Percentiles rank a stretch among this genome's conserved stretches.
Conservation (phyloP, 2,329 filamentous ascomycete species). For the Xylariaceae sp. region DNA sequence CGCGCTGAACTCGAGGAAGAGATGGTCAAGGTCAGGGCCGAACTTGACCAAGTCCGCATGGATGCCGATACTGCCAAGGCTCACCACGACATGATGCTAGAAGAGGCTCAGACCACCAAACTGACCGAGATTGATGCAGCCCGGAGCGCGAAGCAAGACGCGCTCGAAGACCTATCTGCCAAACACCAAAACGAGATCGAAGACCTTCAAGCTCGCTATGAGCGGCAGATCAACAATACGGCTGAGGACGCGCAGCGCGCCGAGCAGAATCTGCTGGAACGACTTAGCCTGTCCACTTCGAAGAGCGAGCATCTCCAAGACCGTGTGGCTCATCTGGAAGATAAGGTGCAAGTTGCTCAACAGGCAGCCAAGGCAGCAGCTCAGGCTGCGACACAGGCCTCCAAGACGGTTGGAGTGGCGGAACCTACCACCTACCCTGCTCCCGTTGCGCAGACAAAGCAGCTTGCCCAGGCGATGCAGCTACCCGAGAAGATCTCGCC, state of each 20-base stretch:
- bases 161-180: constrained; percentile 26
- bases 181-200: constrained; percentile 64
- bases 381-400: constrained; percentile 43
- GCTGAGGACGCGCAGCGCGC: constrained; percentile 74
- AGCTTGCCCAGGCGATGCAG: constrained; percentile 34
- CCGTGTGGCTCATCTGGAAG: constrained; percentile 75
- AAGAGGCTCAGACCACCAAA: constrained; percentile 69
- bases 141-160: constrained; percentile 34
- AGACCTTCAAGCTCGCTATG: constrained; percentile 68
- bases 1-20: constrained; percentile 78
- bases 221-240: constrained; percentile 63
- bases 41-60: constrained; percentile 70
- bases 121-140: constrained; percentile 38
- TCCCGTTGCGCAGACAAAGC: constrained; percentile 32
- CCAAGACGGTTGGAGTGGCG: constrained; percentile 27
- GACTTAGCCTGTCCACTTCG: constrained; percentile 72
- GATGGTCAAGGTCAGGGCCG: constrained; percentile 60
- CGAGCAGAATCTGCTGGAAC: constrained; percentile 73
- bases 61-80: constrained; percentile 76
- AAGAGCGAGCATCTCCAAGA: constrained; percentile 83
- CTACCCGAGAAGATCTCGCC: constrained; percentile 83
- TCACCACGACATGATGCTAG: constrained; percentile 74
- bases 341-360: constrained; percentile 84
- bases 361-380: constrained; percentile 79
- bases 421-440: constrained; percentile 39